Conservation (phyloP, 2,329 filamentous ascomycete species). For the Verticillium albo-atrum region DNA sequence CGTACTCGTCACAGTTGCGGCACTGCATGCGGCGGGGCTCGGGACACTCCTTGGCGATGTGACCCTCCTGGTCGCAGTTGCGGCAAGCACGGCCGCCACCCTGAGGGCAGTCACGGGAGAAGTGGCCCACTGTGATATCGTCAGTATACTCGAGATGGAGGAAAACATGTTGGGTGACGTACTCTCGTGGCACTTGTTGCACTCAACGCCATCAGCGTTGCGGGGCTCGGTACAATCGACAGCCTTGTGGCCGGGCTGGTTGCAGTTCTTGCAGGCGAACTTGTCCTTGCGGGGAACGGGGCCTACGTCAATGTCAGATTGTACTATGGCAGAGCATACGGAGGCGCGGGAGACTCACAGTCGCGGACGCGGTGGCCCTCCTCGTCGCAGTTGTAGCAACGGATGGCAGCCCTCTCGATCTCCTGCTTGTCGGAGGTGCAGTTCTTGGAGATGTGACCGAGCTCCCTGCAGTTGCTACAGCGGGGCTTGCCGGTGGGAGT, state of each 20-base stretch:
- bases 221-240: slow-evolving; percentile 55
- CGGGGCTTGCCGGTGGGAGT: slow-evolving; percentile 54
- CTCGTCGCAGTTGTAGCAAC: slow-evolving; percentile 61
- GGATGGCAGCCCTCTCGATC: slow-evolving; percentile 39
- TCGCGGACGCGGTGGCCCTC: slow-evolving; percentile 65
- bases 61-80: slow-evolving; percentile 62
- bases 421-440: slow-evolving; percentile 57
- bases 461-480: slow-evolving; percentile 60
- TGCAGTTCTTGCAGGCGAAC: slow-evolving; percentile 66
- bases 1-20: slow-evolving; percentile 55
- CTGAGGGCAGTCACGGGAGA: slow-evolving; percentile 61
- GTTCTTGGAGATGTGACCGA: slow-evolving; percentile 57
- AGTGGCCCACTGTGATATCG: slow-evolving; percentile 48
- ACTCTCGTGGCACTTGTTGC: slow-evolving; percentile 61
- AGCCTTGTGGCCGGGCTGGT: slow-evolving; percentile 45
- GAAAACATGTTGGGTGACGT: slow-evolving; percentile 18
- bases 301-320: slow-evolving; percentile 31
- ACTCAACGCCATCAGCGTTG: slow-evolving; percentile 59
- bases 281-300: slow-evolving; percentile 57
- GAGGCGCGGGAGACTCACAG: slow-evolving; percentile 41
- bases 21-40: slow-evolving; percentile 47
- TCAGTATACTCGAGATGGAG: background rate
- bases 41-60: slow-evolving; percentile 48
- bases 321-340: background rate
- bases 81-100: slow-evolving; percentile 49